phyloP scores from a whole-genome alignment of 192 early-diverging fungal species.

The Cladochytrium replicatum region DNA sequence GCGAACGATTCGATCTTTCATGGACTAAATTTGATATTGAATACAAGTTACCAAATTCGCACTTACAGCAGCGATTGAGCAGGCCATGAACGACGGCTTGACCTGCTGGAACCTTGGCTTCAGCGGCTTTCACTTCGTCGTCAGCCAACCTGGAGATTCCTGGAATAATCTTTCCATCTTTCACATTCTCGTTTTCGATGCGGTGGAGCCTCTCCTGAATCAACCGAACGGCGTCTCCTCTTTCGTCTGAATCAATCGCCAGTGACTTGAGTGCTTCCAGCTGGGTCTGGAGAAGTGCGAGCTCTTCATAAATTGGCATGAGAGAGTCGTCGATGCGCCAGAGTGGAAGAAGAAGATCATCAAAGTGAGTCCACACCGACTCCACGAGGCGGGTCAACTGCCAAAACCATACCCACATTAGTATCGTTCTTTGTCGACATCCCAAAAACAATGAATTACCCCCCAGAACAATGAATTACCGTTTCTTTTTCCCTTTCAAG shows the following conservation, averaged over 20 bases:
- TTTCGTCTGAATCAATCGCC: neutral
- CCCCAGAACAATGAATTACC: neutral
- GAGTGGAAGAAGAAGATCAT: slow-evolving; percentile 19
- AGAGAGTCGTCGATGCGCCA: slow-evolving; percentile 24
- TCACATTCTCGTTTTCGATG: slow-evolving; percentile 12
- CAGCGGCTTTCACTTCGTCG: neutral
- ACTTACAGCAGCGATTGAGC: slow-evolving; percentile 12
- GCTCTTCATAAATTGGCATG: slow-evolving; percentile 22
- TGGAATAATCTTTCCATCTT: slow-evolving; percentile 24
- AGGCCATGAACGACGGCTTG: slow-evolving; percentile 20
- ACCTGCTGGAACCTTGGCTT: slow-evolving; percentile 10
- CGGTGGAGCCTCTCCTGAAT: slow-evolving; percentile 16
- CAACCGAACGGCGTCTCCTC: neutral
- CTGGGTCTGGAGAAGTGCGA: slow-evolving; percentile 11
- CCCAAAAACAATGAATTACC: neutral
- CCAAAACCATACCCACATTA: neutral
- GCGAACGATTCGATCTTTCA: neutral
- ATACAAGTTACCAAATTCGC: too few species aligned
- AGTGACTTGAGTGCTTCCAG: slow-evolving; percentile 13
- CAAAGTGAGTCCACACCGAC: slow-evolving; percentile 20
- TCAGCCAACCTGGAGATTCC: slow-evolving; percentile 4
- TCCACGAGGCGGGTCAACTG: slow-evolving; percentile 19
- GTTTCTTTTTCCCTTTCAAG: slow-evolving; percentile 28
- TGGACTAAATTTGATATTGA: neutral
- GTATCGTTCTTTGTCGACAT: neutral